Evolutionary conservation across 306 rosid genomes (phyloP), one percentile per base, ranked within the genome.

Genomic region (Cercis canadensis): DNA sequence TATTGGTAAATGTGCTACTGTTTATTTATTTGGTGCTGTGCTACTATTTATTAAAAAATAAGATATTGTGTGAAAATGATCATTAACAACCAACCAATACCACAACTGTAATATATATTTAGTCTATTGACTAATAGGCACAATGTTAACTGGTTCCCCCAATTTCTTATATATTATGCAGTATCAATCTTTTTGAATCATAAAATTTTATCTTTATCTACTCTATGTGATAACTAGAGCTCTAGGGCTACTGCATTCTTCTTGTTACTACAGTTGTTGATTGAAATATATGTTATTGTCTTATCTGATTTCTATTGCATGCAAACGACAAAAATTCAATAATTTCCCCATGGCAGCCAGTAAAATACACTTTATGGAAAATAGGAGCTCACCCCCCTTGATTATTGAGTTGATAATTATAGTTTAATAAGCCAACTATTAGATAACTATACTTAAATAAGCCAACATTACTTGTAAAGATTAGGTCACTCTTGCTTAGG

Each of bases 151-250:
- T 1, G 6, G 12, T 62, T 44, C 29, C 4, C 0, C n/a, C 41
- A 10, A 5, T 21, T 55, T 37, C 39, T 32, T 51, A 47, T 33
- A 39, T 44, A 69, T 39, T 54, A 45, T 60, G 74, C 74, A 62
- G 70, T 10, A 65, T 50, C 55, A 71, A 75, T 71, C 80, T 70
- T 61, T 69, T 77, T 69, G 77, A 83, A 72, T 82, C 84, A 80
- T 70, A 14, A 73, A 59, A 11, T 32, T 46, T 70, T 52, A 76
- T 80, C 79, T 67, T 69, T 51, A 59, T 65, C 47, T 13, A 33
- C 61, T 55, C 73, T 69, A 67, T 60, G 51, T 54, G 71, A 66
- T 62, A 51, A 68, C 57, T 57, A 66, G 69, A 59, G 77, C 46
- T 76, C 66, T 69, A 43, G 76, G 84, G 67, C 74, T 68, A 41